Conservation (phyloP, 495 filamentous ascomycete species). For the Neurospora sp. region DNA sequence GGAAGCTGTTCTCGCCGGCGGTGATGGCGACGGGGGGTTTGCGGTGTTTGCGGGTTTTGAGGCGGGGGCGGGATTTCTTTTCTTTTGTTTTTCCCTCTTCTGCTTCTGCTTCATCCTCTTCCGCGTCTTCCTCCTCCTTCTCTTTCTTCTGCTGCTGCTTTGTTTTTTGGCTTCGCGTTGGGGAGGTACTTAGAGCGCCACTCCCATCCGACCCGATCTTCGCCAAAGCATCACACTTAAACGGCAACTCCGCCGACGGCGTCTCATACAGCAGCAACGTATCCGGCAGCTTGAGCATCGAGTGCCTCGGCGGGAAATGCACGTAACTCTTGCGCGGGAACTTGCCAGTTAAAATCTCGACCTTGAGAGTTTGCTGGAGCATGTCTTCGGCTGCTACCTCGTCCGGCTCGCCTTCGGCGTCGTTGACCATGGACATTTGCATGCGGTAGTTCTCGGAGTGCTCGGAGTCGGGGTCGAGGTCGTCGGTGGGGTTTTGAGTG, state of each 20-base stretch:
- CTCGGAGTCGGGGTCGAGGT: neutral
- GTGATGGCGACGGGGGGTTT: neutral
- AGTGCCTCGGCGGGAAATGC: slow-evolving; percentile 25
- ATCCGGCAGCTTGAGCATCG: slow-evolving; percentile 28
- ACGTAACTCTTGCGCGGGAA: slow-evolving; percentile 19
- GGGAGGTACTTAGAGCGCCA: neutral
- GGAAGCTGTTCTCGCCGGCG: slow-evolving; percentile 20
- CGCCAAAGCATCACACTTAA: neutral
- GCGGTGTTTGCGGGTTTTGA: slow-evolving; percentile 2
- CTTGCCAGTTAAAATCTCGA: neutral
- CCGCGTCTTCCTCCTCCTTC: neutral
- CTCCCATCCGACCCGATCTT: neutral
- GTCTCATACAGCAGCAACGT: slow-evolving; percentile 26
- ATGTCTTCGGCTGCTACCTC: neutral
- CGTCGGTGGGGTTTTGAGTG: neutral
- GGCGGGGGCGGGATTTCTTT: neutral
- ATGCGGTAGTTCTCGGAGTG: neutral
- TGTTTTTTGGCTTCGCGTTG: neutral
- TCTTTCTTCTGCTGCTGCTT: neutral
- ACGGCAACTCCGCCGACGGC: neutral
- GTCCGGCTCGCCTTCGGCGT: neutral
- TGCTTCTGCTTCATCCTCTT: neutral
- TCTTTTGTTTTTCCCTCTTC: neutral
- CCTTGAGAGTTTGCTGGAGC: neutral
- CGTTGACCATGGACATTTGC: neutral